Evolutionary conservation across 768 basidiomycete genomes (phyloP).

Genomic region (Boletus pseudo-olivaceus): DNA sequence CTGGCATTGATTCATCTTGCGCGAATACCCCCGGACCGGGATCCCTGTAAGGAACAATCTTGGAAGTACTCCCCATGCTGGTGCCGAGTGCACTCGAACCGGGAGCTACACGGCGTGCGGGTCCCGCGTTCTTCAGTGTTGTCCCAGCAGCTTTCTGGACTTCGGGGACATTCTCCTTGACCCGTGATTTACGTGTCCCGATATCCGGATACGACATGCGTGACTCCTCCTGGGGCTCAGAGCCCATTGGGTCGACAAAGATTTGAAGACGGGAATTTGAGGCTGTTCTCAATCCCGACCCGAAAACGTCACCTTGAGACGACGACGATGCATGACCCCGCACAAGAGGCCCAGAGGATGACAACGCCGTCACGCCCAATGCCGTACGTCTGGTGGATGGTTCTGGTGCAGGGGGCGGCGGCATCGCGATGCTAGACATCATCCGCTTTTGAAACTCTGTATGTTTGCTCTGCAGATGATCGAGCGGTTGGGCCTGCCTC

Average conservation of each 20-base stretch:
- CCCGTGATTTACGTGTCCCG: constrained; percentile 70
- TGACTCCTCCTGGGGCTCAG: constrained; percentile 42
- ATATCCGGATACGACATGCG: constrained; percentile 63
- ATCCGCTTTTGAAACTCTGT: constrained; percentile 90
- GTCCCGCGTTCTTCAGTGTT: constrained; percentile 60
- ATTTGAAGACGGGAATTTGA: constrained; percentile 62
- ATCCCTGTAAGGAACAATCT: constrained; percentile 66
- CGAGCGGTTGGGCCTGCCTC: constrained; percentile 74
- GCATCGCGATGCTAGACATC: constrained; percentile 52
- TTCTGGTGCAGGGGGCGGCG: constrained; percentile 36
- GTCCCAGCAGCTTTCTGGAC: constrained; percentile 65
- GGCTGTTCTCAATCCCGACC: constrained; percentile 33
- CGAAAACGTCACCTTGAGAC: constrained; percentile 28
- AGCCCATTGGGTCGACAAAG: constrained; percentile 68
- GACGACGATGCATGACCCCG: constrained; percentile 12
- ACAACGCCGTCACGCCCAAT: constrained; percentile 41
- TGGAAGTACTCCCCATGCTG: constrained; percentile 39
- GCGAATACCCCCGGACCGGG: constrained; percentile 42
- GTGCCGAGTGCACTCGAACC: constrained; percentile 18
- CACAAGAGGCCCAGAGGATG: constrained; percentile 29
- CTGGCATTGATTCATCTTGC: constrained; percentile 26
- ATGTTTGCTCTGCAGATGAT: constrained; percentile 73
- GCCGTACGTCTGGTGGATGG: constrained; percentile 40
- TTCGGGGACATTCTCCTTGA: constrained; percentile 77
- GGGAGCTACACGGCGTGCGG: constrained; percentile 50